These are phyloP conservation scores for Metschnikowia dekortorum DNA, from an alignment of 805 yeast species.

Conservation along the genomic window DNA sequence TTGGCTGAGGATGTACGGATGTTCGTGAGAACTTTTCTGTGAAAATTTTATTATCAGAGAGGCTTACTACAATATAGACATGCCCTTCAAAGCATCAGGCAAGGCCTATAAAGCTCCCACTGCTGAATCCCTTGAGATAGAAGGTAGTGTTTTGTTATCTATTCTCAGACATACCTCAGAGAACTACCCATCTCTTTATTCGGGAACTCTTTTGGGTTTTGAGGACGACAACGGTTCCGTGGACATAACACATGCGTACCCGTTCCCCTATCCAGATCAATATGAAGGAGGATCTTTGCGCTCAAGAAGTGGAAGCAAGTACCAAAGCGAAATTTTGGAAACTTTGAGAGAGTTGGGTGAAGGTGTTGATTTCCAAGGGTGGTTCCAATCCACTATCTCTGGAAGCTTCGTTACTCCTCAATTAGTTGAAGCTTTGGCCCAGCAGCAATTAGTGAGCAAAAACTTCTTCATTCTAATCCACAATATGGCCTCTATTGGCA, in stretches of 20 bases:
- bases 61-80: slow-evolving; percentile 3
- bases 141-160: slow-evolving; percentile 52
- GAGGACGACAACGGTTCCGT: slow-evolving; percentile 52
- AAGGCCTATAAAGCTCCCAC: slow-evolving; percentile 32
- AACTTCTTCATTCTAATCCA: slow-evolving; percentile 58
- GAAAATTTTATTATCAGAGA: slow-evolving; percentile 11
- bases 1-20: slow-evolving; percentile 10
- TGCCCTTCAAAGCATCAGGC: slow-evolving; percentile 15
- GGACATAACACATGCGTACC: slow-evolving; percentile 57
- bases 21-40: slow-evolving; percentile 11
- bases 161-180: slow-evolving; percentile 66
- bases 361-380: slow-evolving; percentile 72
- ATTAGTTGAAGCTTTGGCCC: slow-evolving; percentile 64
- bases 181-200: slow-evolving; percentile 53
- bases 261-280: slow-evolving; percentile 65
- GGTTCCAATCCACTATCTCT: slow-evolving; percentile 69
- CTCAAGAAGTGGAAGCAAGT: slow-evolving; percentile 58
- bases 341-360: slow-evolving; percentile 58
- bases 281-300: slow-evolving; percentile 58
- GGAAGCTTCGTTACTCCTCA: slow-evolving; percentile 67
- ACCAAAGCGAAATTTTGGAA: slow-evolving; percentile 63
- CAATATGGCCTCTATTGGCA: slow-evolving; percentile 65
- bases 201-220: slow-evolving; percentile 74
- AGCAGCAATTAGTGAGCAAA: slow-evolving; percentile 54
- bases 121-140: slow-evolving; percentile 39